Evolutionary conservation across 257 asterid species (phyloP).

Genomic region (Solanum corneliomulleri): DNA sequence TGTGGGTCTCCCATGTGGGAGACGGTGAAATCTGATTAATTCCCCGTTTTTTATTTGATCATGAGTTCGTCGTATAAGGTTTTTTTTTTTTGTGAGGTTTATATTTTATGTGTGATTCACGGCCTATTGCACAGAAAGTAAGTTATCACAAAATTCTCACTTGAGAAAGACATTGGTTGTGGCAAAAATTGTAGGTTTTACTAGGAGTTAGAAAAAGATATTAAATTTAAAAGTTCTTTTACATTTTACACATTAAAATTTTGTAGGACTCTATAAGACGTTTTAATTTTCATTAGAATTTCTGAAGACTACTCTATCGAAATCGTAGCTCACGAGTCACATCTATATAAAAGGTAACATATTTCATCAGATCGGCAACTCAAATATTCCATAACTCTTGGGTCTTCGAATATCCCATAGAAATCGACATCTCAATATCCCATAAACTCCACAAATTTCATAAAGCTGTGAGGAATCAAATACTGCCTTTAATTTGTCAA

Average conservation of each 20-base stretch:
- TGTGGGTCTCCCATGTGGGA: background rate
- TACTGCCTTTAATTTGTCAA: background rate
- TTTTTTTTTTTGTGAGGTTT: background rate
- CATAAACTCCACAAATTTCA: background rate
- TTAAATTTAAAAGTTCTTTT: no score
- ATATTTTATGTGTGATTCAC: fast-evolving
- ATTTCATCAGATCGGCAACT: background rate
- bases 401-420: no score
- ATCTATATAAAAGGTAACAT: background rate
- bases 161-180: no score
- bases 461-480: background rate
- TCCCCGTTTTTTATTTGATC: no score
- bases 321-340: no score
- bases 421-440: background rate
- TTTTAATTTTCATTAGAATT: no score
- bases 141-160: no score
- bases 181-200: no score
- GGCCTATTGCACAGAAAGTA: no score
- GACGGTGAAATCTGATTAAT: background rate
- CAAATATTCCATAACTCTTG: background rate
- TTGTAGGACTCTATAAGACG: no score
- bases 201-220: no score
- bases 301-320: background rate
- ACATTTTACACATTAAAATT: no score
- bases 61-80: background rate